These are phyloP conservation scores for Syzygium grande DNA, from an alignment of 345 rosid species.

Conservation along the genomic window DNA sequence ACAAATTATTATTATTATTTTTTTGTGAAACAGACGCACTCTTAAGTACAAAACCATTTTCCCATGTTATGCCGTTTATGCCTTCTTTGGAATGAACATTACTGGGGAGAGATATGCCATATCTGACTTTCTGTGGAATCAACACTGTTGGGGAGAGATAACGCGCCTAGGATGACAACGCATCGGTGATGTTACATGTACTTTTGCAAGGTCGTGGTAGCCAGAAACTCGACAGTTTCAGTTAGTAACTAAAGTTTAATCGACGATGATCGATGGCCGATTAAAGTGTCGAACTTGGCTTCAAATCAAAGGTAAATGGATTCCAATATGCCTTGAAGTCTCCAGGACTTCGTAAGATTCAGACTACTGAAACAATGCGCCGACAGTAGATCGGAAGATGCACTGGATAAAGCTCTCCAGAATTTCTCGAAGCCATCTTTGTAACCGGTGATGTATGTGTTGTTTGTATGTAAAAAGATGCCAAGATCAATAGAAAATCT, in stretches of 20 bases:
- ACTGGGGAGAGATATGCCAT: not conserved
- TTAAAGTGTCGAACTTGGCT: not conserved
- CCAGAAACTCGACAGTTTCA: not conserved
- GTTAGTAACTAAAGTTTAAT: not conserved
- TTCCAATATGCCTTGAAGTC: not conserved
- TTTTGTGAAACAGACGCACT: too few species aligned
- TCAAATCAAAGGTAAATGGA: not conserved
- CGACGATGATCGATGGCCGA: not conserved
- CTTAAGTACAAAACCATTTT: not conserved
- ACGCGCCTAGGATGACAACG: rapidly evolving
- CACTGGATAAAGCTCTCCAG: not conserved
- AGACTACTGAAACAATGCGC: not conserved
- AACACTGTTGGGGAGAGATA: not conserved
- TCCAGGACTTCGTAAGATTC: not conserved
- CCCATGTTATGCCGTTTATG: not conserved
- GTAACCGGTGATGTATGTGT: not conserved
- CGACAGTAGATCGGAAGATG: not conserved
- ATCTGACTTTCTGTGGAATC: not conserved
- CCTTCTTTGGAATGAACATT: not conserved
- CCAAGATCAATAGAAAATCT: not conserved
- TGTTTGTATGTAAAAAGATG: not conserved
- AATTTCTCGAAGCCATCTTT: not conserved
- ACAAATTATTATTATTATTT: too few species aligned
- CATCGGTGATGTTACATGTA: not conserved
- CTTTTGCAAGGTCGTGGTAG: rapidly evolving